Evolutionary conservation across 2,329 filamentous ascomycete species (phyloP), one percentile per base, ranked within the genome.

Genomic region (Dissoconium aciculare): DNA sequence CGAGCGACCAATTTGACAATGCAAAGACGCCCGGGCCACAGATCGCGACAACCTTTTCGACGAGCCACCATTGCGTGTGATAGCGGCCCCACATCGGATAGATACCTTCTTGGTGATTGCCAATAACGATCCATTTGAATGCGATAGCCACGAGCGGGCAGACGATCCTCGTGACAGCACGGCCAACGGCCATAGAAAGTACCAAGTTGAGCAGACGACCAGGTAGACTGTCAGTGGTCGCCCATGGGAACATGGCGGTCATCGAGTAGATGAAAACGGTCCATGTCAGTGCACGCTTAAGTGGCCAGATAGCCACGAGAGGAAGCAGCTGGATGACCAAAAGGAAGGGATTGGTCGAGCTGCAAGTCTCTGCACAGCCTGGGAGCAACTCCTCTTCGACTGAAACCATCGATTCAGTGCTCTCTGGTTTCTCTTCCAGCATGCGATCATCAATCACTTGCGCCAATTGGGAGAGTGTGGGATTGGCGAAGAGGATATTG

Each of bases 41-140:
- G 9, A 69, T 50, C 19, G 57, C 55, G 3, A 66, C 52, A 12
- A 61, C 59, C 50, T 71, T 71, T 43, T 71, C 61, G 1, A 62
- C 60, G 32, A 71, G 40, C 68, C 68, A 72, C 68, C 68, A 72
- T 5, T 65, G 56, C 0, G 64, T 70, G 44, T 71, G 67, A 41
- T 71, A 71, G 1, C 45, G 37, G 2, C 66, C 66, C 68, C 68
- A 72, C 67, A 72, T 72, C 2, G 68, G 67, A 40, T 66, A 70
- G 2, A 69, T 45, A 0, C 68, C 68, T 43, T 66, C 58, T 19
- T 52, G 55, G 43, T 68, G 64, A 1, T 59, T 58, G 8, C 68
- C 68, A 25, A 71, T 63, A 30, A 71, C 53, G 4, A 64, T 26
- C 68, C 67, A 71, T 44, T 71, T 71, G 28, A 59, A 53, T 3